Percentiles rank a stretch among this genome's conserved stretches.
Evolutionary conservation across 1,284 basidiomycete genomes (phyloP).

Genomic region (Cystobasidiaceae sp.): DNA sequence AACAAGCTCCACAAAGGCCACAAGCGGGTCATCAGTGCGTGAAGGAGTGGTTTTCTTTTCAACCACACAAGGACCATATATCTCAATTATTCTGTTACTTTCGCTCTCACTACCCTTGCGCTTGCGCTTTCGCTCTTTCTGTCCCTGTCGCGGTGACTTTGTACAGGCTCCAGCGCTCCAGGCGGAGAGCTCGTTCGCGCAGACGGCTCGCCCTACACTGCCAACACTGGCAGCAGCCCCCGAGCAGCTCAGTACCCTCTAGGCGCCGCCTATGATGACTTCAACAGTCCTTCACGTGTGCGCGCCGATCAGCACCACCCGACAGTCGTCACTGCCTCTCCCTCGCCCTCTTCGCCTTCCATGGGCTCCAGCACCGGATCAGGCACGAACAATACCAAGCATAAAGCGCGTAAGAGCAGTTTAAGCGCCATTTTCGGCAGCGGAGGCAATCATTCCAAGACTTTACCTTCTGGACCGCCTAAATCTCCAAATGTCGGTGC

Average conservation of each 20-base stretch:
- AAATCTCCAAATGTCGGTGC: not conserved
- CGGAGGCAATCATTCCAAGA: too few relatives aligned
- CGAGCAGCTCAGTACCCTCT: not conserved
- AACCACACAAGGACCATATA: not conserved
- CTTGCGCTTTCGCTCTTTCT: too few relatives aligned
- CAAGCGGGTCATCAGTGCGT: not conserved
- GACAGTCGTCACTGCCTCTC: conserved; percentile 4
- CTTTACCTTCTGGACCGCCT: too few relatives aligned
- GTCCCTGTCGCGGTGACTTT: not conserved
- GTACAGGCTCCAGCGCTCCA: not conserved
- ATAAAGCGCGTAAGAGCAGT: too few relatives aligned
- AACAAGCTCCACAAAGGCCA: conserved; percentile 11
- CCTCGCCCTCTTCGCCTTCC: not conserved
- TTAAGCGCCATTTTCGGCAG: too few relatives aligned
- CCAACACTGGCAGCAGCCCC: not conserved
- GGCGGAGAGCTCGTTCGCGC: too few relatives aligned
- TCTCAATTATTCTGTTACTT: not conserved
- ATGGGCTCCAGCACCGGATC: too few relatives aligned
- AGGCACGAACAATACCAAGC: too few relatives aligned
- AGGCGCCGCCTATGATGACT: not conserved
- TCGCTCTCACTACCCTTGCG: not conserved
- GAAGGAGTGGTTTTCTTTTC: not conserved
- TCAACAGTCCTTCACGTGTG: not conserved
- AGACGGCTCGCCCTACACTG: not conserved
- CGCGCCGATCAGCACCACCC: conserved; percentile 6